Conservation (phyloP, 2,329 filamentous ascomycete genomes). For the Colletotrichum magnum region DNA sequence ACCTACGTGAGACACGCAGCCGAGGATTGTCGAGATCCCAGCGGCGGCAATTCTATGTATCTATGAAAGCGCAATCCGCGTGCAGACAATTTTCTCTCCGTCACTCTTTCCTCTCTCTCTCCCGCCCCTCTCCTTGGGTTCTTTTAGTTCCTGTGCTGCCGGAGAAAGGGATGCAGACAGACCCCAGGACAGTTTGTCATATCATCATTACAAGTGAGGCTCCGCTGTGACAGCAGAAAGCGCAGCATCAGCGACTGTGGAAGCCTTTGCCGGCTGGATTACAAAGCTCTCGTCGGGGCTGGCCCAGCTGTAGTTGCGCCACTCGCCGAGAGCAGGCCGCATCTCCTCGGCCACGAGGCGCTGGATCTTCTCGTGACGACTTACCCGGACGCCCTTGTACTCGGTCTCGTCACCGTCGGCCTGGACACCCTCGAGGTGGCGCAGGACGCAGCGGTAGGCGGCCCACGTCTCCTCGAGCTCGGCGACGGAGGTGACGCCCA, state of each 20-base stretch:
- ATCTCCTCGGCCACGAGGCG: slow-evolving; percentile 59
- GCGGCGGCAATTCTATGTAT: slow-evolving; percentile 19
- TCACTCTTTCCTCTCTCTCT: no score
- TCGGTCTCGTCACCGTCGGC: slow-evolving; percentile 41
- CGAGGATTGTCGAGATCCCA: slow-evolving; percentile 9
- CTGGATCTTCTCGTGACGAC: slow-evolving; percentile 48
- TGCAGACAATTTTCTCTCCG: not conserved
- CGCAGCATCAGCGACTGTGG: slow-evolving; percentile 35
- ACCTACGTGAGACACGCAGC: slow-evolving; percentile 12
- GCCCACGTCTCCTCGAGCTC: slow-evolving; percentile 76
- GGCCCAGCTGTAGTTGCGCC: slow-evolving; percentile 76
- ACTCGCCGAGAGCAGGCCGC: slow-evolving; percentile 70
- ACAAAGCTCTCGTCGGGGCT: slow-evolving; percentile 67
- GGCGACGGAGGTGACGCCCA: slow-evolving; percentile 73
- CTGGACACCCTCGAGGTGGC: slow-evolving; percentile 53
- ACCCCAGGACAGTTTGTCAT: not conserved
- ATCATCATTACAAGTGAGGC: slow-evolving; percentile 19
- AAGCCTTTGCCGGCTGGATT: slow-evolving; percentile 47
- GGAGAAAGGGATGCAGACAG: not conserved
- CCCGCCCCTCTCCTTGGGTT: not conserved
- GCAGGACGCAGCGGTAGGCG: slow-evolving; percentile 69
- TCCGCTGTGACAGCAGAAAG: slow-evolving; percentile 13
- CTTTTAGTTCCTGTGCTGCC: not conserved
- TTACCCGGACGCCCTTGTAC: slow-evolving; percentile 41
- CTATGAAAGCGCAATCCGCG: not conserved